Base-by-base conservation (phyloP, 1,139 yeast species). In the Kodamaea derodonti region DNA sequence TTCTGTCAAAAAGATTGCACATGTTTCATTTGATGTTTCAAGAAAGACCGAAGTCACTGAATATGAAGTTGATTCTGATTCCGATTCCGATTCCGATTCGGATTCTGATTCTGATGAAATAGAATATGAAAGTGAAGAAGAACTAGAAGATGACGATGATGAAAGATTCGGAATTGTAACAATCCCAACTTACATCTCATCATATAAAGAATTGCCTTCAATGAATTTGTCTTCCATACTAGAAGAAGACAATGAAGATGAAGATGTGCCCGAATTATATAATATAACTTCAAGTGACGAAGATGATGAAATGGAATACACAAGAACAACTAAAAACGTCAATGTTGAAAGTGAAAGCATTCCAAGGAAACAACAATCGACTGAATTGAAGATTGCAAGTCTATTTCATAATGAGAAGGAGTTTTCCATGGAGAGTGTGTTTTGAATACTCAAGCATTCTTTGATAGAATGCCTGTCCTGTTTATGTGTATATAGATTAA, bases 221-320 rank as follows among this genome's bases (percentile, higher is more conserved):
- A 49, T 57, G 33, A 48, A 54, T 35, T 49, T 57, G 31, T 49
- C 54, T 38, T 38, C 47, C 27, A 39, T 46, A 34, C 32, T 41
- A 27, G 53, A 49, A 20, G 50, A 46, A 26, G 52, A 48, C 24
- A 58, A 52, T 24, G 57, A 49, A 18, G 62, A 60, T 37, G 60
- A 51, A 33, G 58, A 51, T 15, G 37, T 58, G 28, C 67, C 67
- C 4, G 66, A 51, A 27, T 50, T 60, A 23, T 47, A 14, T 10
- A n/a, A 15, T 15, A 14, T 4, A 16, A 16, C 31, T 18, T 9
- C 9, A 9, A 18, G 22, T 18, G 22, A 18, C 9, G 22, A 18
- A 18, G 22, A 18, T 18, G 22, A 18, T 18, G 22, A 18, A 18
- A 18, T 18, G 22, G 22, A 18, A 7, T 18, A 18, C 9, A 14